Conservation (phyloP, 176 grass and related monocot species). For the Cenchrus americanus region DNA sequence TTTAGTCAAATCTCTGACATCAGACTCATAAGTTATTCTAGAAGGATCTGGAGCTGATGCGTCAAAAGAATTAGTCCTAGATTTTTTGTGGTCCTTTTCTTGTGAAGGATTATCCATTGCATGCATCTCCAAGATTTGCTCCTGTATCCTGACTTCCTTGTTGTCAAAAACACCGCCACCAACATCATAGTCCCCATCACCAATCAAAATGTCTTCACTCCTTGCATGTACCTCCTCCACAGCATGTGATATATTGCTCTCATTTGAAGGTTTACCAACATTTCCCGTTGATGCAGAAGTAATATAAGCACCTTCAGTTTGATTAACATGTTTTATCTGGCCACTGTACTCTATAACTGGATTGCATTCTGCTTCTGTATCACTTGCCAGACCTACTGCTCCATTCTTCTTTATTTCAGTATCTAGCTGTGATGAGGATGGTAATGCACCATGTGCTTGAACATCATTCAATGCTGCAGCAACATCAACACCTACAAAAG, state of each 20-base stretch:
- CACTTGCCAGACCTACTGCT: slow-evolving; percentile 6
- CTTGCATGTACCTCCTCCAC: slow-evolving; percentile 5
- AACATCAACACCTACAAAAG: slow-evolving; percentile 20
- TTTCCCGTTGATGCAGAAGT: slow-evolving; percentile 21
- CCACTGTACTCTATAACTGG: neutral
- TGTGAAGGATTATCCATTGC: slow-evolving; percentile 19
- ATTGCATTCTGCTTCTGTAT: slow-evolving; percentile 10
- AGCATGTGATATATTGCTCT: slow-evolving; percentile 27
- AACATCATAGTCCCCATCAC: slow-evolving; percentile 1
- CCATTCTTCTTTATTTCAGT: slow-evolving; percentile 27
- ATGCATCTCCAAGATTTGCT: slow-evolving; percentile 1
- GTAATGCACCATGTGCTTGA: slow-evolving; percentile 29
- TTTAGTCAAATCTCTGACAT: slow-evolving; percentile 8
- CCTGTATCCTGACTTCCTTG: slow-evolving; percentile 29
- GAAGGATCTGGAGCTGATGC: slow-evolving; percentile 19
- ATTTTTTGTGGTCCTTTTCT: slow-evolving; percentile 32
- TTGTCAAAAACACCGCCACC: slow-evolving; percentile 33
- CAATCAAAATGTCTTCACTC: slow-evolving; percentile 13
- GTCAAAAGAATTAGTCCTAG: slow-evolving; percentile 31
- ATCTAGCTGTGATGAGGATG: slow-evolving; percentile 40
- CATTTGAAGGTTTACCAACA: slow-evolving; percentile 15
- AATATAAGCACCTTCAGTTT: slow-evolving; percentile 22
- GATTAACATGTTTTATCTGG: slow-evolving; percentile 12
- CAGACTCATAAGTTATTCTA: slow-evolving; percentile 30
- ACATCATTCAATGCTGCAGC: neutral